Evolutionary conservation across 805 yeast species (phyloP), one percentile per base, ranked within the genome.

Genomic region (Grigorovia yakushimaensis): DNA sequence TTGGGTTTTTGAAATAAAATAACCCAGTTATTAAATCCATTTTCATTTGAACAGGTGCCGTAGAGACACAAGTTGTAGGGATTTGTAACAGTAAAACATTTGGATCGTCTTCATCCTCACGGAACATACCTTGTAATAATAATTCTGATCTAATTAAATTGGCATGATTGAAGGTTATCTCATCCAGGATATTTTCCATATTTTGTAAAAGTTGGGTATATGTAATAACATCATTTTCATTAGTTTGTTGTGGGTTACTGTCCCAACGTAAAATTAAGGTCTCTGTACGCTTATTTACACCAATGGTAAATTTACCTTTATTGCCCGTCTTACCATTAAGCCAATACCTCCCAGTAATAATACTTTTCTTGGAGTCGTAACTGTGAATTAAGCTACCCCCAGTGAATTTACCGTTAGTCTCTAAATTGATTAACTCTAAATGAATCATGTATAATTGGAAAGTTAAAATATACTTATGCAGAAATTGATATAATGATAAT

Each of bases 151-250:
- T 59, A 19, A 65, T 59, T 11, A 65, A 51, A 45, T 60, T 63
- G 1, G 67, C 52, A 48, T 65, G 69, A 41, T 64, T 64, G 46
- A 61, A 64, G 57, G 62, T 64, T 19, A 62, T 64, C 43, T 64
- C 66, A 44, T 63, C 63, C 9, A 65, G 45, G n/a, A 62, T 58
- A 36, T 54, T 53, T 44, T 61, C 66, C 33, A 64, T 45, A 49
- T 64, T 63, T 21, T 51, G 53, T 39, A 61, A 44, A 24, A 61
- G 51, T 44, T 56, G 54, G 15, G 51, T 48, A 46, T 64, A 58
- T 21, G 53, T 49, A n/a, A 53, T 49, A 8, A 59, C 57, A 43
- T 60, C 55, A 8, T 37, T 46, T 21, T 27, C 35, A 13, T 46
- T 39, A 50, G 46, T 21, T 45, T 47, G 33, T 24, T 39, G 20